phyloP scores from a whole-genome alignment of 192 early-diverging fungal species.

The Obelidium mucronatum region DNA sequence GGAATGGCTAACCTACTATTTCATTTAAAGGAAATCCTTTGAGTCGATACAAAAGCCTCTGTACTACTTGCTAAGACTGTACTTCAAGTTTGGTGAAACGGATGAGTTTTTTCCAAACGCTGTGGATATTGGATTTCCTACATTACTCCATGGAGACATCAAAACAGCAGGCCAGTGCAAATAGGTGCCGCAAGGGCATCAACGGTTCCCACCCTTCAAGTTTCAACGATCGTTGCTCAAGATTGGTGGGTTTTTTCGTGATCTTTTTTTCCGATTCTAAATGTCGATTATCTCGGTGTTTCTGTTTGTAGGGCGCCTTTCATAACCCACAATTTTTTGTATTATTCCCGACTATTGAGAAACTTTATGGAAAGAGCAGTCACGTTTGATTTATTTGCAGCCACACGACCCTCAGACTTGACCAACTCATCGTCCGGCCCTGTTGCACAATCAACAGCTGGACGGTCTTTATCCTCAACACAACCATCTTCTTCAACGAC shows the following conservation, averaged over 20 bases:
- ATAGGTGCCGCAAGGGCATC: not conserved
- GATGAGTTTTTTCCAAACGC: conserved; percentile 39
- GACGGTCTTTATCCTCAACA: no score
- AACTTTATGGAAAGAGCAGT: conserved; percentile 40
- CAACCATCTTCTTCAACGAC: no score
- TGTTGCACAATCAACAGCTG: no score
- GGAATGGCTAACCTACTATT: no score
- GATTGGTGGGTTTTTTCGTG: not conserved
- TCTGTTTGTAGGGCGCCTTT: conserved; percentile 39
- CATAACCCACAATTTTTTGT: conserved; percentile 48
- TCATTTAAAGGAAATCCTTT: not conserved
- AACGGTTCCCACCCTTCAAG: conserved; percentile 1
- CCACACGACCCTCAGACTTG: conserved; percentile 23
- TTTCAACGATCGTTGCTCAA: not conserved
- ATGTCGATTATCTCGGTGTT: no score
- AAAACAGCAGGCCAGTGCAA: no score
- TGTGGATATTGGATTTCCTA: conserved; percentile 51
- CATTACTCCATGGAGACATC: conserved; percentile 51
- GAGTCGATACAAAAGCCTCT: conserved; percentile 39
- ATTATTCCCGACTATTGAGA: conserved; percentile 43
- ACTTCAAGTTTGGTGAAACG: conserved; percentile 38
- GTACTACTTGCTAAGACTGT: conserved; percentile 40
- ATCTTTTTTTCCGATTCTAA: no score
- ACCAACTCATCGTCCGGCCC: no score
- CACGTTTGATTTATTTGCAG: conserved; percentile 37